Conservation (phyloP, 2,329 filamentous ascomycete species). For the Aspergillus sojae region DNA sequence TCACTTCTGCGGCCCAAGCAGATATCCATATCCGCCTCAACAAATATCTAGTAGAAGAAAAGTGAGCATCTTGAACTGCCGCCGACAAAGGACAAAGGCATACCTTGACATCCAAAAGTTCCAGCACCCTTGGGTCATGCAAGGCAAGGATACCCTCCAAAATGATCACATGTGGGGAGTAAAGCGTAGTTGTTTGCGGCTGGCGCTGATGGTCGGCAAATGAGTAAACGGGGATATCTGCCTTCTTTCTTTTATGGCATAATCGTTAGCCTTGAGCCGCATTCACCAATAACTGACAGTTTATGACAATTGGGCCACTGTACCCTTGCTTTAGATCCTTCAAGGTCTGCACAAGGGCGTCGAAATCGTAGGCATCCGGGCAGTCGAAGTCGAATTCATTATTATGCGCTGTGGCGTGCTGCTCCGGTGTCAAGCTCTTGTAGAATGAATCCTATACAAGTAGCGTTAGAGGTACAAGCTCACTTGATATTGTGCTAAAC, state of each 20-base stretch:
- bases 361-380: constrained; percentile 92
- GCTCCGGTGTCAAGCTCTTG: constrained; percentile 78
- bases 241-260: constrained; percentile 44
- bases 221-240: constrained; percentile 92
- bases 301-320: neutral
- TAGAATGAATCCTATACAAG: constrained; percentile 86
- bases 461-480: constrained; percentile 20
- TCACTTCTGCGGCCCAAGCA: constrained; percentile 85
- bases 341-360: constrained; percentile 77
- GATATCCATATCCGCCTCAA: constrained; percentile 92
- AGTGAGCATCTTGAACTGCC: constrained; percentile 14
- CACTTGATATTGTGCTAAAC: constrained; percentile 1
- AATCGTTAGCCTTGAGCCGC: constrained; percentile 15
- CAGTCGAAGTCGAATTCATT: constrained; percentile 98
- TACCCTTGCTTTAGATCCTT: constrained; percentile 90
- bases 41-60: constrained; percentile 70
- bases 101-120: constrained; percentile 88
- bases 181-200: constrained; percentile 80
- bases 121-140: constrained; percentile 81
- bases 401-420: constrained; percentile 77
- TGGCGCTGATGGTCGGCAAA: constrained; percentile 87
- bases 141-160: constrained; percentile 95
- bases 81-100: constrained; percentile 1
- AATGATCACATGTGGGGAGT: constrained; percentile 94
- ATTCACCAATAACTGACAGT: neutral